A percentile compares a stretch with the other conserved stretches of the same genome.
Evolutionary conservation across 257 asterid genomes (phyloP).

Genomic region (Rauvolfia tetraphylla): DNA sequence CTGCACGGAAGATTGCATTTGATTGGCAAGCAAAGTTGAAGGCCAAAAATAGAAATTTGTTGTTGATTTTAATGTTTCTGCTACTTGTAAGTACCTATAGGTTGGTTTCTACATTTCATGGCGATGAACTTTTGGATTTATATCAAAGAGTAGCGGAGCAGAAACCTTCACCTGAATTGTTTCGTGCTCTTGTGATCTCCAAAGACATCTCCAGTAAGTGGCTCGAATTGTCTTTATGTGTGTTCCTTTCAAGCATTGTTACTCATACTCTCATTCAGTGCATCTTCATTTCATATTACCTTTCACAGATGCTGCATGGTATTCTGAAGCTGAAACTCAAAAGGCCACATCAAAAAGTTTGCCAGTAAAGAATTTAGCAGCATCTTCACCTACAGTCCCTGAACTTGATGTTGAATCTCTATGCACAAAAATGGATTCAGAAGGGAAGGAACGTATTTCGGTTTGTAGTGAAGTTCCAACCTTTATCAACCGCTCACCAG

Average conservation of each 20-base stretch:
- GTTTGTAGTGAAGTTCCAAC: constrained; percentile 6
- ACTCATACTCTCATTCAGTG: background rate
- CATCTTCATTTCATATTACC: background rate
- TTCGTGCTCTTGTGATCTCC: background rate
- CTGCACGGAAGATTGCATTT: constrained; percentile 12
- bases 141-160: background rate
- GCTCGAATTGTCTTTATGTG: background rate
- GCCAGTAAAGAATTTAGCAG: background rate
- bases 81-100: constrained; percentile 8
- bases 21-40: constrained; percentile 11
- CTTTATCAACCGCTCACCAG: constrained; percentile 6
- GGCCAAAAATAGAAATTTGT: background rate
- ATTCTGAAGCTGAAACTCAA: background rate
- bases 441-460: background rate
- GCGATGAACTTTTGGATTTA: constrained; percentile 9
- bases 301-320: background rate
- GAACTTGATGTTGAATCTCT: constrained; percentile 4
- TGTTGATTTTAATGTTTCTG: constrained; percentile 5
- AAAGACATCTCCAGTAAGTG: constrained; percentile 18
- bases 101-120: background rate
- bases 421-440: constrained; percentile 11
- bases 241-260: background rate
- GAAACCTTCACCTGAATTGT: background rate
- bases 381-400: background rate
- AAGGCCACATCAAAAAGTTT: background rate